Evolutionary conservation across 1,284 basidiomycete genomes (phyloP), one percentile per base, ranked within the genome.

Genomic region (Sporisorium scitamineum): DNA sequence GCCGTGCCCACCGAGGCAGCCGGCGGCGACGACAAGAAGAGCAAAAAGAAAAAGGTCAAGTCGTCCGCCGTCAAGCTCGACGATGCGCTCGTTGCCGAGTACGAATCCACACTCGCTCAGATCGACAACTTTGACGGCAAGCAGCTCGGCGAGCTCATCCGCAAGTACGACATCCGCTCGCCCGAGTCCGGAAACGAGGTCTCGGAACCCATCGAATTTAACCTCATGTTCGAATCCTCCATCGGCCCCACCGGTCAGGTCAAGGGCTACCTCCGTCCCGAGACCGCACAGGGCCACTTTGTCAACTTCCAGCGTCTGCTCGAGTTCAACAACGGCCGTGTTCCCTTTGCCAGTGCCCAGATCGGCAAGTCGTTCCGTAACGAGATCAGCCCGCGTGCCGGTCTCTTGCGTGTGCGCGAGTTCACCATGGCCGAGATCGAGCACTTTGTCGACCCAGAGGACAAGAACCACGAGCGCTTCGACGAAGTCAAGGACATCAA

Each of bases 391-490:
- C 97, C 97, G 27, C 92, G 94, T 64, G 94, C 95, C 59, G 97
- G 96, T 67, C 89, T 99, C 52, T 89, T 99, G 56, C 94, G 97
- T 77, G 97, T 99, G 45, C 92, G 96, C 77, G 97, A 99, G 86
- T 99, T 99, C 88, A 97, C 94, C 39, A 97, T 99, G 96, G 97
- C 95, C 60, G 97, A 99, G 88, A 97, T 99, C 86, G 97, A 99
- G 87, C 96, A 99, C 88, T 99, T 89, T 82, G 96, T 99, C 79
- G 96, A 99, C 88, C 97, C 96, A 8, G 89, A 90, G 59, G 92
- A 97, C 88, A 99, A 99, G 88, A 88, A 87, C 24, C 97, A 99
- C 87, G 88, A 90, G 26, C 90, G 91, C 37, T 99, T 99, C 89
- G 85, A 86, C 66, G 93, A 96, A 80, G 91, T 94, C 74, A 90